phyloP scores from a whole-genome alignment of 345 rosid species.

The Passiflora organensis region DNA sequence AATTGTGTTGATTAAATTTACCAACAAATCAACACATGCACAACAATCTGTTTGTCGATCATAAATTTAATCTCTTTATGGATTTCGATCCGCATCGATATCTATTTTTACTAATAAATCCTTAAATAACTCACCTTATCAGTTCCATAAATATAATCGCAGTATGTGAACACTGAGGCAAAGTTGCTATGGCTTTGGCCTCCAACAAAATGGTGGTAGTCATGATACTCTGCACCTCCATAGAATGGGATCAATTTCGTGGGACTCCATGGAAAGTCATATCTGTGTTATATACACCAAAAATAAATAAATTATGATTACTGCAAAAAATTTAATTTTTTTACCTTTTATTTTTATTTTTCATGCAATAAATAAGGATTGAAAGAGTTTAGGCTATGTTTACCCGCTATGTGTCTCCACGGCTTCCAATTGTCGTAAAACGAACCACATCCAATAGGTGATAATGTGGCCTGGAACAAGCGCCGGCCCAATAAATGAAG shows the following conservation, averaged over 20 bases:
- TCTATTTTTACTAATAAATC: background rate
- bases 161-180: conserved; percentile 22
- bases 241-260: conserved; percentile 20
- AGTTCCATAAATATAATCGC: conserved; percentile 23
- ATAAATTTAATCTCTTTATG: too few species aligned
- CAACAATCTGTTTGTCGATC: too few species aligned
- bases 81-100: too few species aligned
- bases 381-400: background rate
- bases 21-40: too few species aligned
- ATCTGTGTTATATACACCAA: conserved; percentile 7
- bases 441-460: conserved; percentile 25
- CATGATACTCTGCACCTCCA: conserved; percentile 25
- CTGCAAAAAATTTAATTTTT: background rate
- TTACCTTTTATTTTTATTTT: too few species aligned
- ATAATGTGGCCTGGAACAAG: conserved; percentile 23
- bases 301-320: background rate
- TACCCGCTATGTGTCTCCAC: conserved; percentile 24
- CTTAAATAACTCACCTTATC: conserved; percentile 8
- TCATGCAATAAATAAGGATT: too few species aligned
- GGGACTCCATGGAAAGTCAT: conserved; percentile 19
- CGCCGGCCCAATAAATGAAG: conserved; percentile 29
- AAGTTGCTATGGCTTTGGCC: conserved; percentile 15
- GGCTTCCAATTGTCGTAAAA: conserved; percentile 24
- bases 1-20: too few species aligned
- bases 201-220: conserved; percentile 24